These are phyloP conservation scores for Casuarina cunninghamiana DNA, from an alignment of 306 rosid species.

Conservation along the genomic window DNA sequence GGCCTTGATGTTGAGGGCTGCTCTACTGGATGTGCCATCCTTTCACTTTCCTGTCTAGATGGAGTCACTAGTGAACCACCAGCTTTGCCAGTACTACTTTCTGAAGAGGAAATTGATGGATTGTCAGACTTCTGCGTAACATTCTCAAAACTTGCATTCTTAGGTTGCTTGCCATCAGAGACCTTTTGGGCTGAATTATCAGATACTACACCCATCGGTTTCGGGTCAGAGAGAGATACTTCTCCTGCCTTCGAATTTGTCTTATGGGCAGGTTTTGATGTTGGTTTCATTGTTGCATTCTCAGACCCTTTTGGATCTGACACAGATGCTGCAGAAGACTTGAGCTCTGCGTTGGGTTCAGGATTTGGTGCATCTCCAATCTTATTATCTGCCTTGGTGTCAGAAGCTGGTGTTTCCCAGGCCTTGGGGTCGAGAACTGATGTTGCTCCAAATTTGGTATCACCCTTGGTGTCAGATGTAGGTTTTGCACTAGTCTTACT, in stretches of 20 bases:
- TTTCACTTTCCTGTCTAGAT: slow-evolving; percentile 54
- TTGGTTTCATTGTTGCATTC: slow-evolving; percentile 39
- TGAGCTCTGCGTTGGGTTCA: slow-evolving; percentile 42
- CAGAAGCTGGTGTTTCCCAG: slow-evolving; percentile 41
- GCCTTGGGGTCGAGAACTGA: slow-evolving; percentile 37
- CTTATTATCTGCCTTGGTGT: slow-evolving; percentile 46
- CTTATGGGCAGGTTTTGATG: slow-evolving; percentile 27
- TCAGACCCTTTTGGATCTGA: slow-evolving; percentile 42
- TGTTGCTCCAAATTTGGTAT: slow-evolving; percentile 40
- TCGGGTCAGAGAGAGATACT: slow-evolving; percentile 33
- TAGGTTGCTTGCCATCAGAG: slow-evolving; percentile 34
- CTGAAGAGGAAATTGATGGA: slow-evolving; percentile 34
- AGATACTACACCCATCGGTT: slow-evolving; percentile 16
- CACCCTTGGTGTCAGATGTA: slow-evolving; percentile 43
- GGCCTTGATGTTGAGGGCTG: slow-evolving; percentile 45
- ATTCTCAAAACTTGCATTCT: slow-evolving; percentile 36
- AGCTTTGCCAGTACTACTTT: slow-evolving; percentile 45
- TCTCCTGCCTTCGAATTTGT: slow-evolving; percentile 34
- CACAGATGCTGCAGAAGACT: slow-evolving; percentile 26
- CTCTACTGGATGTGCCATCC: slow-evolving; percentile 34
- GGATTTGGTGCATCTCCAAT: slow-evolving; percentile 32
- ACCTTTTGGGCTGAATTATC: slow-evolving; percentile 35
- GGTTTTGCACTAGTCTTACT: slow-evolving; percentile 44
- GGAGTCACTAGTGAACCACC: slow-evolving; percentile 38
- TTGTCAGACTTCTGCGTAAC: slow-evolving; percentile 31